A percentile compares a stretch with the other conserved stretches of the same genome.
Conservation (phyloP, 1,139 yeast genomes). For the Suhomyces wounanorum region DNA sequence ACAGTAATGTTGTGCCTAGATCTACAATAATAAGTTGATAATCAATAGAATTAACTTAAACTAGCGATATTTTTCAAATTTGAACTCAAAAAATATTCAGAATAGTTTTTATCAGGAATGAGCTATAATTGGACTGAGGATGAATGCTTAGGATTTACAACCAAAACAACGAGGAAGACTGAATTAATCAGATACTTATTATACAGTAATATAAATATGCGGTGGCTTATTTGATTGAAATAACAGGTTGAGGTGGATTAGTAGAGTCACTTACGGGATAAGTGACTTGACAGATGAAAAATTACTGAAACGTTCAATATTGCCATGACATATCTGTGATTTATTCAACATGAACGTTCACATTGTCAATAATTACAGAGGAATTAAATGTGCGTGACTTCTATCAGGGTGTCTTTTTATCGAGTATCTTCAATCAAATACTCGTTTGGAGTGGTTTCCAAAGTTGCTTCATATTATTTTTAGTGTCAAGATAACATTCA, state of each 20-base stretch:
- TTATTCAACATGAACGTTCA: not conserved
- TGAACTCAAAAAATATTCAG: not conserved
- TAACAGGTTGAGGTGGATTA: not conserved
- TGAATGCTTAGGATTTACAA: not conserved
- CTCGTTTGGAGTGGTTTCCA: not conserved
- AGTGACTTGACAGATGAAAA: not conserved
- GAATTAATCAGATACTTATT: not conserved
- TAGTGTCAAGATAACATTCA: not conserved
- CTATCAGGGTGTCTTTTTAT: not conserved
- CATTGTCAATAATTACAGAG: not conserved
- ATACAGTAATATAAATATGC: not conserved
- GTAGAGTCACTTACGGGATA: not conserved
- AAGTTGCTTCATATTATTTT: not conserved
- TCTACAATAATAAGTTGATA: too few species aligned
- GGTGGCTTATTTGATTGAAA: not conserved
- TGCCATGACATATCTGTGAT: not conserved
- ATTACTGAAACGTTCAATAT: not conserved
- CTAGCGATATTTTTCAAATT: not conserved
- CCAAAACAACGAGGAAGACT: not conserved
- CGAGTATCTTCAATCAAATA: not conserved
- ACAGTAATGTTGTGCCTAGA: too few species aligned
- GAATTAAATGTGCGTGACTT: not conserved
- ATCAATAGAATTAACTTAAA: too few species aligned
- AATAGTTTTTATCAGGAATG: too few species aligned
- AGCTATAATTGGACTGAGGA: too few species aligned